phyloP scores from a whole-genome alignment of 2,329 filamentous ascomycete species.

The Malbranchea zuffiana region DNA sequence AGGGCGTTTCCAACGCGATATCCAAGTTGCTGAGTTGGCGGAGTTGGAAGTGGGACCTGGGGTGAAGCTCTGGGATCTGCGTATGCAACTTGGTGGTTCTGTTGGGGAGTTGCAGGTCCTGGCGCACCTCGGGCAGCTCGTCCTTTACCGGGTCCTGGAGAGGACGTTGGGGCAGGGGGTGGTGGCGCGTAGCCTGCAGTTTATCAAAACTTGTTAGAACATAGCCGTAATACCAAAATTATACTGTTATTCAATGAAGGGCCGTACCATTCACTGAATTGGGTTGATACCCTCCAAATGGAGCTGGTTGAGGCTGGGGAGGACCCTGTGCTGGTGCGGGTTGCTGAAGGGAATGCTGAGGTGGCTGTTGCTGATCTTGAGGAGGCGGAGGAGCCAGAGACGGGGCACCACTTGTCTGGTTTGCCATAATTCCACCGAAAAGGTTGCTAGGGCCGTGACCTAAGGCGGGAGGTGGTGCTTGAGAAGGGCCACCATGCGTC shows the following conservation, averaged over 20 bases:
- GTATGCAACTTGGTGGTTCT: conserved; percentile 78
- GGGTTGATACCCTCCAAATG: conserved; percentile 61
- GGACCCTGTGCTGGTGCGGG: conserved; percentile 49
- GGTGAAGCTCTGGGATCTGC: conserved; percentile 73
- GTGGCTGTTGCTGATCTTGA: conserved; percentile 52
- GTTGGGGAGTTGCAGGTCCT: conserved; percentile 76
- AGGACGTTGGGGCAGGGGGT: conserved; percentile 72
- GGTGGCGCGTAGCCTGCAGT: conserved; percentile 63
- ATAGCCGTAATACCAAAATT: background rate
- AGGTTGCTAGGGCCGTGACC: conserved; percentile 81
- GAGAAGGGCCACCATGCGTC: conserved; percentile 68
- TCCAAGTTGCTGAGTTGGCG: conserved; percentile 44
- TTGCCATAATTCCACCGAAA: conserved; percentile 93
- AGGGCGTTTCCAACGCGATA: conserved; percentile 56
- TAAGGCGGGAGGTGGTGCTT: conserved; percentile 74
- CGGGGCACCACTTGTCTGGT: conserved; percentile 71
- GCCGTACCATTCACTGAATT: conserved; percentile 51
- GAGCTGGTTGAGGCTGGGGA: conserved; percentile 59
- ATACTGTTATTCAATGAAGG: conserved; percentile 11
- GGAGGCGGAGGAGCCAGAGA: conserved; percentile 67
- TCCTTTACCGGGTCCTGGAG: conserved; percentile 71
- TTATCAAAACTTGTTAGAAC: conserved; percentile 32
- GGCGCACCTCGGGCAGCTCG: conserved; percentile 53
- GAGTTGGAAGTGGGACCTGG: conserved; percentile 73
- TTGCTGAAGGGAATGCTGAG: conserved; percentile 49